These are phyloP conservation scores for Globisporangium megalacanthum DNA, from an alignment of 352 stramenopile species.

Conservation along the genomic window DNA sequence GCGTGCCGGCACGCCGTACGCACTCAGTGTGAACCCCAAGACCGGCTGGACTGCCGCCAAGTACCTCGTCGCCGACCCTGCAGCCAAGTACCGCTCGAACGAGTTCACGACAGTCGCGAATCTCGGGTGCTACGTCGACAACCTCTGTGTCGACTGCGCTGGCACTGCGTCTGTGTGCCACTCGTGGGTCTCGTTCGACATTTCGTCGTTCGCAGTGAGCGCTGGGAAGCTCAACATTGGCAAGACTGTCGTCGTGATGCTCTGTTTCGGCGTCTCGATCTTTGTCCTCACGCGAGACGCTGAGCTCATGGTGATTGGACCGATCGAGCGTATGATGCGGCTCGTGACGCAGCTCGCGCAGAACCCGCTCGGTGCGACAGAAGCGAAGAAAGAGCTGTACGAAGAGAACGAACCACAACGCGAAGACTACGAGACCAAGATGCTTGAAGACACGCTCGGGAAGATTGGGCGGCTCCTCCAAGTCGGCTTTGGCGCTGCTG, in stretches of 20 bases:
- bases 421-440: conserved; percentile 94
- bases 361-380: conserved; percentile 61
- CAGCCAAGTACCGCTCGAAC: conserved; percentile 35
- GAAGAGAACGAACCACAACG: conserved; percentile 57
- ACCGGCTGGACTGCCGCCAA: conserved; percentile 54
- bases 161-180: conserved; percentile 40
- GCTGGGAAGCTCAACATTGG: conserved; percentile 64
- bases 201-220: conserved; percentile 32
- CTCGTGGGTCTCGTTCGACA: conserved; percentile 75
- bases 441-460: conserved; percentile 94
- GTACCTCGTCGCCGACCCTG: conserved; percentile 41
- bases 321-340: conserved; percentile 96
- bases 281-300: conserved; percentile 92
- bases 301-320: conserved; percentile 93
- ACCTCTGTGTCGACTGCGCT: conserved; percentile 49
- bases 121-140: conserved; percentile 60
- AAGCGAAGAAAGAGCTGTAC: conserved; percentile 70
- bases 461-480: conserved; percentile 94
- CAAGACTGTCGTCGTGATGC: conserved; percentile 88
- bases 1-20: conserved; percentile 28
- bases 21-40: conserved; percentile 50
- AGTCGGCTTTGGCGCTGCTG: conserved; percentile 97
- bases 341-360: conserved; percentile 64
- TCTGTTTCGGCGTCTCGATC: conserved; percentile 88
- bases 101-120: conserved; percentile 63